Base-by-base conservation (phyloP, 2,329 filamentous ascomycete genomes). In the Raffaelea albimanens region DNA sequence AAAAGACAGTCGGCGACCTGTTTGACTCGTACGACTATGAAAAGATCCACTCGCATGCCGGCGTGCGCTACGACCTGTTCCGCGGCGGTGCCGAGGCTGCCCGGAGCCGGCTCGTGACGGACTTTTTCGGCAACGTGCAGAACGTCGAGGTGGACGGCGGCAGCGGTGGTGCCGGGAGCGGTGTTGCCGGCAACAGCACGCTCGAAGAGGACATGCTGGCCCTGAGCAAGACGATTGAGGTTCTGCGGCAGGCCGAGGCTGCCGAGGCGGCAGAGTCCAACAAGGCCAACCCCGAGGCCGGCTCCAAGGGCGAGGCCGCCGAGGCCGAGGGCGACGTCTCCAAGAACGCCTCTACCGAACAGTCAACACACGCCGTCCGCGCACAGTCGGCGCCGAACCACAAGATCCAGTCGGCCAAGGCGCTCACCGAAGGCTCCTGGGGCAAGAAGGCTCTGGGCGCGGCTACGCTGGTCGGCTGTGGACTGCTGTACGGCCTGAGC, bases 81-180 rank as follows among this genome's bases (percentile, higher is more conserved):
- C 80, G 77, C 0, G 91, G 89, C 11, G 90, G 88, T 7, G 85
- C 89, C 56, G 71, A 81, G 8, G 82, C 76, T 10, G 91, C 87
- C 0, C 77, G 90, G 46, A 80, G 84, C 56, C 81, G 90, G 39
- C 75, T 93, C 25, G 81, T 98, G 38, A 94, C 95, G 58, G 93
- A 98, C 63, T 98, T 98, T 67, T 97, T 98, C 54, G 93, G 93
- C 21, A 98, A 97, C 62, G 89, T 97, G 14, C 93, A 98, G 63
- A 95, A 91, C 56, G 90, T 98, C 3, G 93, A 97, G 66, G 91
- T 97, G 3, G 87, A 93, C 55, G 74, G 73, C 22, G 40, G 31
- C 39, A 31, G 34, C 38, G 44, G 33, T 29, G 45, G 36, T 16
- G 45, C 25, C 7, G 25, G 25, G 25, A 29, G 13, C n/a, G n/a